phyloP scores from a whole-genome alignment of 2,329 filamentous ascomycete species.

The Venturia asperata region DNA sequence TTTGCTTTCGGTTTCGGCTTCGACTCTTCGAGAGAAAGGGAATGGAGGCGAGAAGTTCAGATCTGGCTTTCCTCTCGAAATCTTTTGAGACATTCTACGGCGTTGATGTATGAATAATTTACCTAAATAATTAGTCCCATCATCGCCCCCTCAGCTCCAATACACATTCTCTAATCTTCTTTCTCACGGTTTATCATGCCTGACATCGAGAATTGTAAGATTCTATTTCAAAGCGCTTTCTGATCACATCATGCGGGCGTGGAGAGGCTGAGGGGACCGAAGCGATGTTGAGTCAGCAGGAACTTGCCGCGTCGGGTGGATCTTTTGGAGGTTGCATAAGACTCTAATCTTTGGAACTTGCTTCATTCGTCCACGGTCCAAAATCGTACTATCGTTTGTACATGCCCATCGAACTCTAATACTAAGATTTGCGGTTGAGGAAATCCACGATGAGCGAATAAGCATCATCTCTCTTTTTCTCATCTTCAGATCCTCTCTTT shows the following conservation, averaged over 20 bases:
- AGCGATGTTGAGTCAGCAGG: background rate
- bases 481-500: background rate
- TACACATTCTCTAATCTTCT: too few relatives aligned
- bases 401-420: background rate
- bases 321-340: too few relatives aligned
- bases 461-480: conserved; percentile 4
- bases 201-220: background rate
- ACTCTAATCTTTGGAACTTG: too few relatives aligned
- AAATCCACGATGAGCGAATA: background rate
- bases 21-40: too few relatives aligned
- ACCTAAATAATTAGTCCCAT: too few relatives aligned
- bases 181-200: background rate
- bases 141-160: too few relatives aligned
- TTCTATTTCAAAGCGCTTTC: background rate
- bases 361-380: too few relatives aligned
- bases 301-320: background rate
- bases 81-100: too few relatives aligned
- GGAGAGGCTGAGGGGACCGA: background rate
- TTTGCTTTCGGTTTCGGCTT: too few relatives aligned
- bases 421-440: background rate
- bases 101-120: too few relatives aligned
- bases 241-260: background rate
- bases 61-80: too few relatives aligned
- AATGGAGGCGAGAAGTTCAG: too few relatives aligned
- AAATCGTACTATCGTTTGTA: background rate